Conservation (phyloP, 305 asterid genomes). For the Fraxinus albicans region DNA sequence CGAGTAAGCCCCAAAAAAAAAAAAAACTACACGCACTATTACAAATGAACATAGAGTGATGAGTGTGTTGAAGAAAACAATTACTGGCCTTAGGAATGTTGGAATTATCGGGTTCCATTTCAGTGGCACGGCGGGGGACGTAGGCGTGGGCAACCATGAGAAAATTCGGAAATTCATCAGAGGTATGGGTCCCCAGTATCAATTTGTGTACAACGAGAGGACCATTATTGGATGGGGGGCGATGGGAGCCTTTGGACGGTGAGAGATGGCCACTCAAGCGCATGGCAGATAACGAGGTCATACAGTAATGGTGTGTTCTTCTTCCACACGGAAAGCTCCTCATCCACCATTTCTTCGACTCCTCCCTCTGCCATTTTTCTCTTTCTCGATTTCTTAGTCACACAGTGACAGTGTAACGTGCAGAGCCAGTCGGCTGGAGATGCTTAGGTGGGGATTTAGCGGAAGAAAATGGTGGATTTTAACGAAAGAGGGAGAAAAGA, state of each 20-base stretch:
- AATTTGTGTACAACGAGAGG: conserved; percentile 56
- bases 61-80: not conserved
- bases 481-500: too few relatives aligned
- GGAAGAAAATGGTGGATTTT: too few relatives aligned
- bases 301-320: conserved; percentile 82
- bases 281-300: conserved; percentile 75
- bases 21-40: not conserved
- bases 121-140: conserved; percentile 58
- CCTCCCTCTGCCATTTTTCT: conserved; percentile 34
- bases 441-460: too few relatives aligned
- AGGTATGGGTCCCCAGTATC: conserved; percentile 84
- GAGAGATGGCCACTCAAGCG: conserved; percentile 97
- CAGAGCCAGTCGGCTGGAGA: not conserved
- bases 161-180: conserved; percentile 67
- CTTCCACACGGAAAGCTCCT: conserved; percentile 87
- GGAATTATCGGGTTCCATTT: conserved; percentile 37
- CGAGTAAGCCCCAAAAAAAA: not conserved
- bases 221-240: conserved; percentile 37
- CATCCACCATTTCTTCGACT: conserved; percentile 59
- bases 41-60: not conserved
- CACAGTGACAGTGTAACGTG: conserved; percentile 12
- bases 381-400: conserved; percentile 19
- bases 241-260: conserved; percentile 89
- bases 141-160: conserved; percentile 81
- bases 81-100: conserved; percentile 57